phyloP scores from a whole-genome alignment of 306 rosid species.

The Canavalia gladiata region DNA sequence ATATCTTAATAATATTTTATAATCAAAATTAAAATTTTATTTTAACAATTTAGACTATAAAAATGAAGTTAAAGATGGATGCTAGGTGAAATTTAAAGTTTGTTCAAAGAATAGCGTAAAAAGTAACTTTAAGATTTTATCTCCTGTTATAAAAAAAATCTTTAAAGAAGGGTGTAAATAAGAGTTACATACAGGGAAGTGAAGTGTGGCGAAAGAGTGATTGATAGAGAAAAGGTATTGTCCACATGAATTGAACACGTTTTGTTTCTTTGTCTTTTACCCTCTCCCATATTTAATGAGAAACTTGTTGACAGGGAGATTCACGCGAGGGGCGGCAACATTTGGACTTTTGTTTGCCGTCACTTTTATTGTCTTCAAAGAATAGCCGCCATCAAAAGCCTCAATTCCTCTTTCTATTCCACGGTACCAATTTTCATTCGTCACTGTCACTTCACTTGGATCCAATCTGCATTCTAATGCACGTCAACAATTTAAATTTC shows the following conservation, averaged over 20 bases:
- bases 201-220: no score
- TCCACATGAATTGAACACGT: conserved; percentile 77
- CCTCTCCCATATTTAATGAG: background rate
- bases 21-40: no score
- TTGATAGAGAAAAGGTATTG: conserved; percentile 7
- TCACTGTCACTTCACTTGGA: background rate
- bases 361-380: conserved; percentile 28
- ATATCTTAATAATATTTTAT: no score
- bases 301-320: conserved; percentile 1
- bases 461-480: background rate
- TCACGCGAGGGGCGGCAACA: conserved; percentile 48
- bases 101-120: no score
- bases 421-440: background rate
- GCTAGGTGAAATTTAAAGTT: no score
- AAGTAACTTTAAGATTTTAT: no score
- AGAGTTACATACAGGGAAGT: no score
- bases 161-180: no score
- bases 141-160: no score
- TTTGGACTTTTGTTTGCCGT: conserved; percentile 46
- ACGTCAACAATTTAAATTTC: background rate
- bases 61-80: no score
- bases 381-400: conserved; percentile 34
- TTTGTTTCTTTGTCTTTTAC: conserved; percentile 19
- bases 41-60: no score
- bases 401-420: background rate